Base-by-base conservation (phyloP, 352 stramenopile species). In the Globisporangium lucens region DNA sequence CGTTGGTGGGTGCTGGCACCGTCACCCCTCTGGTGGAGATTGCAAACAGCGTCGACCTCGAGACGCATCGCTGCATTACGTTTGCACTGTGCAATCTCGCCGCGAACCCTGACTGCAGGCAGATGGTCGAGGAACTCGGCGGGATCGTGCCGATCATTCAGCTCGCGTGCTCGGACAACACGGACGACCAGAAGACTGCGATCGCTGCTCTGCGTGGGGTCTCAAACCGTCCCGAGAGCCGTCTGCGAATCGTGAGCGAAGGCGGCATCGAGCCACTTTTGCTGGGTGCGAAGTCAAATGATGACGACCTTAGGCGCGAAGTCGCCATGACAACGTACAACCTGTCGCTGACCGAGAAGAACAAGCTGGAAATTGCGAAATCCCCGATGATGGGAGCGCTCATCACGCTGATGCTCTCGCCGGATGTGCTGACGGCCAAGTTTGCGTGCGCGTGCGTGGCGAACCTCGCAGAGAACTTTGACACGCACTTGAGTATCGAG, bases 81-180 rank as follows among this genome's bases (percentile, higher is more conserved):
- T 98, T 98, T 74, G 91, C 96, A 13, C 78, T 99, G 29, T 98
- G 94, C 73, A 99, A 99, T 70, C 85, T 99, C 7, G 87, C 93
- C 4, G 89, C 91, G 2, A 95, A 98, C 64, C 78, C 87, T 1
- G 68, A 77, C 17, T 90, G 94, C 3, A 79, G 94, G n/a, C 68
- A 85, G 41, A 78, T 93, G 65, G 97, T 99, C n/a, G 95, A 99
- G 33, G 82, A 93, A 58, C 79, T 91, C 60, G 95, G 95, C 2
- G 97, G 96, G 6, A 83, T 99, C 41, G 78, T 91, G n/a, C 91
- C 95, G 8, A 98, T 99, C 61, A 97, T 99, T 66, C 92, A 93
- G 69, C 77, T 99, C 6, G 97, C 95, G 36, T 98, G 90, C 60
- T 98, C 88, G 6, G 91, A 98, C 38, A 86, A 93, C 60, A 64